Base-by-base conservation (phyloP, 768 basidiomycete species). In the Cyclocybe cylindracea region DNA sequence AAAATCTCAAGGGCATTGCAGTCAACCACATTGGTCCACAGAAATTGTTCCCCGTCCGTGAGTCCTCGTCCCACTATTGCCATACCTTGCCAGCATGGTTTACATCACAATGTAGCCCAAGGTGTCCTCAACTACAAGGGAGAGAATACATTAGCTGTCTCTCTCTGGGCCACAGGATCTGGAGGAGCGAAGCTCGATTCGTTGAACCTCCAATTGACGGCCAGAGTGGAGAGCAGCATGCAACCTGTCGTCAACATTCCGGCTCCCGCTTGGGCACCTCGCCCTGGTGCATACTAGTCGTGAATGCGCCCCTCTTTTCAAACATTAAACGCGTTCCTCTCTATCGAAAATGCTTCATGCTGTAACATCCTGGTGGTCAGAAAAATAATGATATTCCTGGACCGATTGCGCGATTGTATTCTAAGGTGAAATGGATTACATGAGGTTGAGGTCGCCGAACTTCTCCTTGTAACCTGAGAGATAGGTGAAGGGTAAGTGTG, bases 401-500 rank as follows among this genome's bases (percentile, higher is more conserved):
- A 18, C n/a, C 38, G 31, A 46, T 39, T 29, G 44, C 19, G 29
- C 38, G 48, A 39, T 38, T 37, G 33, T 9, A 41, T 55, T 64
- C 61, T 66, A 66, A 58, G 51, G 51, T 47, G 44, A 44, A 54
- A 39, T 36, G 45, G 43, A 64, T 78, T 90, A 95, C 85, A 94
- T 85, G 68, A 95, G 78, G 55, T 91, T 88, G 71, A 95, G 84
- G 70, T 96, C 92, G 66, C 94, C 94, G 70, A 94, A 96, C 78
- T 95, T 95, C 83, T 96, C 94, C 80, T 91, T 87, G 84, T 91
- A 91, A 35, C 89, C 87, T 89, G 61, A 33, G 39, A 47, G 35
- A 46, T 14, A 37, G 39, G 39, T 53, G 47, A 39, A 53, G 36
- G 5, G 32, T 43, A 37, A 31, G 24, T 24, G 24, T n/a, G 16